Base-by-base conservation (phyloP, 805 yeast genomes). In the Ogataea nakhonphanomensis region DNA sequence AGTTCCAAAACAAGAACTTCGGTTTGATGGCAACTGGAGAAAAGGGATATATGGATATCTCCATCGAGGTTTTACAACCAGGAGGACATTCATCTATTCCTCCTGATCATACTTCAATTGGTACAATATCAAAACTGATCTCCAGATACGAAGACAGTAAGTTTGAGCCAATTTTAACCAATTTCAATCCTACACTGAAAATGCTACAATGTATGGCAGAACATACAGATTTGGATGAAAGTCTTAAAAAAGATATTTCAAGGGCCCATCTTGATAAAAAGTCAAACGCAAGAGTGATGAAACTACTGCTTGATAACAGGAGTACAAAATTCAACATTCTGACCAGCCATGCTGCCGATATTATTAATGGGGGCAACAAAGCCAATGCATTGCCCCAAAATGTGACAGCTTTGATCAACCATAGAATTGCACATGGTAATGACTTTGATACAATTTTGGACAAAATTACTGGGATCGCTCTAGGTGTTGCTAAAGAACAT, bases 351-450 rank as follows among this genome's bases (percentile, higher is more conserved):
- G 84, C 91, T 0, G 69, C 74, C 33, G 88, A 82, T 53, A 70
- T 81, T 17, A 68, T 86, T 44, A 55, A 62, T 9, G 93, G 93
- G 22, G 95, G 95, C 31, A 73, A 79, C 43, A 85, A 85, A 61
- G 70, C 81, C 20, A 85, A 85, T 54, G 89, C 93, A 1, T 64
- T 85, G 33, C 95, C 95, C 2, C 91, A 84, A 55, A 60, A 67
- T 20, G 76, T 76, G 3, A 59, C 62, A 23, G 66, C 79, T 30
- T 55, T 70, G 25, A 67, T 81, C 31, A 84, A 86, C 61, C 83
- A 82, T 53, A 70, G 95, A 54, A 69, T 84, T 39, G 71, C 78
- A 11, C 63, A 78, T 32, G 87, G 79, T 46, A 70, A 79, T 17
- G 61, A 70, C 21, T 66, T 73, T 1, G 58, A 64, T 8, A 72